Base-by-base conservation (phyloP, 2,329 filamentous ascomycete species). In the Fusarium redolens region DNA sequence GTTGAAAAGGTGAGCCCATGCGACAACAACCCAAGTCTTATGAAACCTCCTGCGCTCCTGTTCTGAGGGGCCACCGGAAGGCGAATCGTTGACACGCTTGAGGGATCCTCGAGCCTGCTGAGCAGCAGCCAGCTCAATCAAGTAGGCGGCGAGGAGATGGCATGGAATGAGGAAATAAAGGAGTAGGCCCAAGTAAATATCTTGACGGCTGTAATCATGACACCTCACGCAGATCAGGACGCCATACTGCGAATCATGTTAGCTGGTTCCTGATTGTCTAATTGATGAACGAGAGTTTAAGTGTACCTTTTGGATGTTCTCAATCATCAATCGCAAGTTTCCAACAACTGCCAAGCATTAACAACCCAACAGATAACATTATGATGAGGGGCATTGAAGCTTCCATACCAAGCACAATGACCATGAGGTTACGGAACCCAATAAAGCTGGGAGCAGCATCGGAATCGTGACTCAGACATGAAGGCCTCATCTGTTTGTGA, bases 341-440 rank as follows among this genome's bases (percentile, higher is more conserved):
- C 95, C 96, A 55, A 96, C 94, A 78, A 98, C 94, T 95, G 68
- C 43, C 47, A 56, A 67, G 64, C 64, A 75, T 76, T 60, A 77
- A 62, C 64, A 69, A 62, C 43, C 33, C 31, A 55, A 60, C 44
- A 59, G 41, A 48, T 62, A 57, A 60, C 65, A 59, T 66, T 70
- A 69, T 60, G 56, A 58, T 61, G 61, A 65, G 65, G 54, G 66
- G 66, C 50, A 65, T 15, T 50, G 57, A 57, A 28, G 22, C 71
- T 28, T 28, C 28, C 88, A 71, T 87, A 96, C 94, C 91, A 69
- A 97, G 84, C 41, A 98, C 94, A 78, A 98, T 92, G 43, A 97
- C 93, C 94, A 98, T 97, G 71, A 99, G 88, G 80, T 99, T 99
- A 68, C 96, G 88, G 80, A 99, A 98, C 1, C 96, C 96, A 20